Evolutionary conservation across 2,329 filamentous ascomycete species (phyloP).

Genomic region (Chaetomium strumarium): DNA sequence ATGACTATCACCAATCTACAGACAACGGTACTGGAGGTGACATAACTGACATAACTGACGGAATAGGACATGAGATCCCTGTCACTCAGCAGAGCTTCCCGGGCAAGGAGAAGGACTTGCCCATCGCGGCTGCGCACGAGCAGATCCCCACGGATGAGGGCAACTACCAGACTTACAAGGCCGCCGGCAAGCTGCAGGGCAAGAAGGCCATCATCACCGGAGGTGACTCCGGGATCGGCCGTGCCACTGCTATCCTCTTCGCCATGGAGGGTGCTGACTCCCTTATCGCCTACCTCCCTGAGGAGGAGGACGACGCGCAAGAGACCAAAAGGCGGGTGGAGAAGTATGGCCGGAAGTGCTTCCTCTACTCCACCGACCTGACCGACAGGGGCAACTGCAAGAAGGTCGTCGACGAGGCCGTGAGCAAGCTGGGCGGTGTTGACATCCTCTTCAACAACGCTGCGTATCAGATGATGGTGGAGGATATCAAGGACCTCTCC

Average conservation of each 20-base stretch:
- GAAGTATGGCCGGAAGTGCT: conserved; percentile 58
- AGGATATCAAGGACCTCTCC: conserved; percentile 63
- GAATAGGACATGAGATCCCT: conserved; percentile 35
- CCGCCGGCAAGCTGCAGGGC: conserved; percentile 68
- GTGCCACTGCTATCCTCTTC: conserved; percentile 68
- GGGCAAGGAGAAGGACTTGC: conserved; percentile 43
- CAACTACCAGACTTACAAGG: conserved; percentile 63
- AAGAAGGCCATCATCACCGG: conserved; percentile 76
- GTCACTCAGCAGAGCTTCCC: conserved; percentile 38
- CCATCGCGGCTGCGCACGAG: conserved; percentile 55
- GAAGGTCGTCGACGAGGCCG: conserved; percentile 59
- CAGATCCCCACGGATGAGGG: conserved; percentile 63
- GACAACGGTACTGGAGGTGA: too few species aligned
- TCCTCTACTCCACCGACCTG: conserved; percentile 60
- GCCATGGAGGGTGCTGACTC: conserved; percentile 75
- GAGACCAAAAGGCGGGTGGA: conserved; percentile 68
- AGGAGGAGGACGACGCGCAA: conserved; percentile 70
- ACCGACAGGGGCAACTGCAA: conserved; percentile 62
- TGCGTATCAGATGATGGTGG: conserved; percentile 67
- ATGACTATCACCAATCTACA: too few species aligned
- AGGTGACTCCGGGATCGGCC: conserved; percentile 73
- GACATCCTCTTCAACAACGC: conserved; percentile 73
- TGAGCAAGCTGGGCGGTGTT: conserved; percentile 60
- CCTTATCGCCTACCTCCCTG: conserved; percentile 66
- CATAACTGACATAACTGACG: too few species aligned